phyloP scores from a whole-genome alignment of 2,329 filamentous ascomycete species.

The Cladosporium phlei region DNA sequence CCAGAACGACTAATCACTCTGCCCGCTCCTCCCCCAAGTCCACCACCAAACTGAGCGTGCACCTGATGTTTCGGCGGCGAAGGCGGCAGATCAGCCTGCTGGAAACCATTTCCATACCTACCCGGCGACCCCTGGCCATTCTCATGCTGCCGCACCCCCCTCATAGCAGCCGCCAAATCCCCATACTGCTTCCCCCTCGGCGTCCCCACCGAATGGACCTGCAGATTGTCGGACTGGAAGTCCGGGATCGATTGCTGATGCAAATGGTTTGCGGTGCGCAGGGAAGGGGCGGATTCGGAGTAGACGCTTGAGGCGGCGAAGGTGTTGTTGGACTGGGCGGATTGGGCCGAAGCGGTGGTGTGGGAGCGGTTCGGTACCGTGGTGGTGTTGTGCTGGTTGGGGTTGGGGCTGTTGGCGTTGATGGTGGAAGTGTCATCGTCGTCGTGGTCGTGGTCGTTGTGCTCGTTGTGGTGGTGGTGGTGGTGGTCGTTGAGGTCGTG shows the following conservation, averaged over 20 bases:
- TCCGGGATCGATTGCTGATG: slow-evolving; percentile 5
- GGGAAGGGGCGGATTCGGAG: slow-evolving; percentile 29
- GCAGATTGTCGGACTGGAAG: slow-evolving; percentile 9
- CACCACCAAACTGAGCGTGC: too few relatives aligned
- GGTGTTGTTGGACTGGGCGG: slow-evolving; percentile 3
- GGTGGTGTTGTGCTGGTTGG: slow-evolving; percentile 14
- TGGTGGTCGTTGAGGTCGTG: slow-evolving; percentile 7
- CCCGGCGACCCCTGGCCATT: slow-evolving; percentile 1
- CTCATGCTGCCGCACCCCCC: slow-evolving; percentile 31
- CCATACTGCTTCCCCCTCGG: slow-evolving; percentile 45
- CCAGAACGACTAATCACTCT: slow-evolving; percentile 45
- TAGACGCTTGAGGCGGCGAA: slow-evolving; percentile 29
- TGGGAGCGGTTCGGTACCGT: slow-evolving; percentile 27
- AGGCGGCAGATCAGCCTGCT: slow-evolving; percentile 16
- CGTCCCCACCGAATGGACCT: slow-evolving; percentile 22
- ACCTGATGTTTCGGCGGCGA: slow-evolving; percentile 18
- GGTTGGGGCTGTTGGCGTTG: slow-evolving; percentile 2
- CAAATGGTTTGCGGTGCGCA: slow-evolving; percentile 15
- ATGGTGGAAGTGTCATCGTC: slow-evolving; percentile 9
- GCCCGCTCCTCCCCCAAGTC: too few relatives aligned
- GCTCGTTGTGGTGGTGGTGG: too few relatives aligned
- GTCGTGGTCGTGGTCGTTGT: slow-evolving; percentile 15
- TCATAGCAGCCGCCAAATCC: slow-evolving; percentile 41
- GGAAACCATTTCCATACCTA: slow-evolving; percentile 19
- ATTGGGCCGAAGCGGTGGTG: slow-evolving; percentile 24